phyloP scores from a whole-genome alignment of 108 stramenopile genomes.

The Stephanodiscus minutulus region DNA sequence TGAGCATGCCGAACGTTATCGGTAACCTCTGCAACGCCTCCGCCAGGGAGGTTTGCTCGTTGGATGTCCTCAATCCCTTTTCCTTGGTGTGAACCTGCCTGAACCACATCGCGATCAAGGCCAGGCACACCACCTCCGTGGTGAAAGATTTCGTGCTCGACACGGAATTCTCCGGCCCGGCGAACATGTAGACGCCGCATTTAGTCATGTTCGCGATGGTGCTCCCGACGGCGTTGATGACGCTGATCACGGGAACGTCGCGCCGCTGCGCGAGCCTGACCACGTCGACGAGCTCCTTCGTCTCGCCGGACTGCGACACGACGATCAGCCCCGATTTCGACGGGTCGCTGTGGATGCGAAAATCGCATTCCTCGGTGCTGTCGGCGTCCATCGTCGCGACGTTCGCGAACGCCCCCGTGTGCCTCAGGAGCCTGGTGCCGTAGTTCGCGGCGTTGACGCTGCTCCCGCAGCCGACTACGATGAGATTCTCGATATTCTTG shows the following conservation, averaged over 20 bases:
- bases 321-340: slow-evolving; percentile 63
- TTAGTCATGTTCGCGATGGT: slow-evolving; percentile 76
- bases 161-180: slow-evolving; percentile 85
- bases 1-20: slow-evolving; percentile 88
- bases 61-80: slow-evolving; percentile 38
- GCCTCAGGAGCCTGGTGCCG: slow-evolving; percentile 84
- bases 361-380: slow-evolving; percentile 61
- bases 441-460: slow-evolving; percentile 76
- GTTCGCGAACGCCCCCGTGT: slow-evolving; percentile 63
- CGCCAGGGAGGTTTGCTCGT: slow-evolving; percentile 44
- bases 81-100: slow-evolving; percentile 60
- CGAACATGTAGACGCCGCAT: slow-evolving; percentile 86
- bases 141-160: slow-evolving; percentile 92
- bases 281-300: slow-evolving; percentile 74
- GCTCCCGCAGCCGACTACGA: slow-evolving; percentile 77
- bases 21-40: slow-evolving; percentile 82
- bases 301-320: slow-evolving; percentile 86
- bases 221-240: slow-evolving; percentile 86
- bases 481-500: slow-evolving; percentile 46
- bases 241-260: slow-evolving; percentile 58
- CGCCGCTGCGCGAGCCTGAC: slow-evolving; percentile 51
- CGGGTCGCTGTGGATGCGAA: slow-evolving; percentile 32
- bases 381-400: slow-evolving; percentile 76
- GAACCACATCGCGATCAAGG: slow-evolving; percentile 80
- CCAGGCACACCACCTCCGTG: slow-evolving; percentile 83